These are phyloP conservation scores for Neoboletus magnificus DNA, from an alignment of 768 basidiomycete species.

Conservation along the genomic window DNA sequence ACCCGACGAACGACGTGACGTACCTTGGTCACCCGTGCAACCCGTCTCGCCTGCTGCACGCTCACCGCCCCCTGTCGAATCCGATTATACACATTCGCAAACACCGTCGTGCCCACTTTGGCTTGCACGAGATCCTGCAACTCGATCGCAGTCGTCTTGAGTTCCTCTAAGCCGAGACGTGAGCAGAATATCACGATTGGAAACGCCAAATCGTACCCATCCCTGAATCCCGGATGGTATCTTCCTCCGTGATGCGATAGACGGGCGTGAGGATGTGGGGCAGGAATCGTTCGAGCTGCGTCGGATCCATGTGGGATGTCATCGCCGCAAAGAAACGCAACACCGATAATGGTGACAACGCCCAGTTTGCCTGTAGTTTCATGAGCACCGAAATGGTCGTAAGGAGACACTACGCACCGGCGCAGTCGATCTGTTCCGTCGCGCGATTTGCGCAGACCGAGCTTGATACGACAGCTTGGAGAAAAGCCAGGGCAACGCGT, in stretches of 20 bases:
- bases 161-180: conserved; percentile 57
- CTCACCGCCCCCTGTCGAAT: conserved; percentile 70
- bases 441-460: conserved; percentile 67
- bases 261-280: conserved; percentile 84
- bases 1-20: conserved; percentile 11
- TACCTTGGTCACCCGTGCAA: conserved; percentile 51
- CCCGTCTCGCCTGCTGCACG: conserved; percentile 70
- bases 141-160: conserved; percentile 78
- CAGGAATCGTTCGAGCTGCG: conserved; percentile 62
- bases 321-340: conserved; percentile 95
- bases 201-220: conserved; percentile 56
- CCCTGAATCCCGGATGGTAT: conserved; percentile 70
- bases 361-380: conserved; percentile 67
- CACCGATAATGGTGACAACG: conserved; percentile 72
- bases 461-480: conserved; percentile 89
- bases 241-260: conserved; percentile 85
- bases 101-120: conserved; percentile 86
- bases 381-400: not conserved
- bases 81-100: conserved; percentile 73
- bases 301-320: conserved; percentile 62
- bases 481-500: conserved; percentile 89
- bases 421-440: conserved; percentile 50
- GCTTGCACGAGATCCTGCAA: conserved; percentile 82
- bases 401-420: conserved; percentile 9
- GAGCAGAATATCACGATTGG: conserved; percentile 25